These are phyloP conservation scores for Yamadazyma sp. DNA, from an alignment of 805 yeast species.

Conservation along the genomic window DNA sequence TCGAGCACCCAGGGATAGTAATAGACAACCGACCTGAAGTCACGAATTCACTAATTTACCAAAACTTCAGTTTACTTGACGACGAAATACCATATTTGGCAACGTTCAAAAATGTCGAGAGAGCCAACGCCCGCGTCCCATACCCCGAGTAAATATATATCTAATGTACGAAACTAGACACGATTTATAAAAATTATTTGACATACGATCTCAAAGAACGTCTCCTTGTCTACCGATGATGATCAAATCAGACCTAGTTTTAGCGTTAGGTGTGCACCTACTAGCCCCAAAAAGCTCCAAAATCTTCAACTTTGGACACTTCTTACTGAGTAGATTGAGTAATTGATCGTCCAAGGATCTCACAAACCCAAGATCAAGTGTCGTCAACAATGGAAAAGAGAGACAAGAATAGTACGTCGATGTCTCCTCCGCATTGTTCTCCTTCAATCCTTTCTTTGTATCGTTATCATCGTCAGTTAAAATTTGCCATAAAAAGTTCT, in stretches of 20 bases:
- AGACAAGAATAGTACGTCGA: conserved; percentile 20
- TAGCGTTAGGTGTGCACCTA: conserved; percentile 57
- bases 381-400: conserved; percentile 58
- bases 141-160: conserved; percentile 4
- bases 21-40: conserved; percentile 36
- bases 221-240: conserved; percentile 60
- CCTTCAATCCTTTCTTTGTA: conserved; percentile 9
- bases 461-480: conserved; percentile 35
- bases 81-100: conserved; percentile 44
- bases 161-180: background rate
- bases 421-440: conserved; percentile 10
- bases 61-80: conserved; percentile 22
- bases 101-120: conserved; percentile 62
- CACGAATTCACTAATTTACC: conserved; percentile 25
- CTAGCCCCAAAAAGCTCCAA: conserved; percentile 83
- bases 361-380: conserved; percentile 78
- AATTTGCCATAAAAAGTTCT: conserved; percentile 47
- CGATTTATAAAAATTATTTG: background rate
- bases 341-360: conserved; percentile 70
- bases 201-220: conserved; percentile 32
- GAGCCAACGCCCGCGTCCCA: conserved; percentile 37
- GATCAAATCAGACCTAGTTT: conserved; percentile 51
- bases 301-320: conserved; percentile 61
- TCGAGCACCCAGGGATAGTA: conserved; percentile 30
- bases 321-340: conserved; percentile 54